Conservation (phyloP, 208 protist genomes). For the Novymonas esmeraldas region DNA sequence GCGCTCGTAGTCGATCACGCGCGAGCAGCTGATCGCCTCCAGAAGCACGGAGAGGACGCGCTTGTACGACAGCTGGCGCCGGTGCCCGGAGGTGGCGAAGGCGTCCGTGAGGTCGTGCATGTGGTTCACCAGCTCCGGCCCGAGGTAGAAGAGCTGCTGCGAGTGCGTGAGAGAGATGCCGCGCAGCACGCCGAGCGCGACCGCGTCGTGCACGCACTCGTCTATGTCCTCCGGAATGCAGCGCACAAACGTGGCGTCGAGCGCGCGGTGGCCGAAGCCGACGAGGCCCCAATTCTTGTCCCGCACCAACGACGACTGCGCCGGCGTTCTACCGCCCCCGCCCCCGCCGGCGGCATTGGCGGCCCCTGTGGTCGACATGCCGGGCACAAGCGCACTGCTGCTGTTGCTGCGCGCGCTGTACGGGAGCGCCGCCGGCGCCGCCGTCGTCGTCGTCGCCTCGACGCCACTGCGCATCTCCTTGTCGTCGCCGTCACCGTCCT, state of each 20-base stretch:
- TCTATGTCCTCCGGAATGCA: slow-evolving; percentile 67
- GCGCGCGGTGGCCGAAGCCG: slow-evolving; percentile 61
- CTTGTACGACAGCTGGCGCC: slow-evolving; percentile 70
- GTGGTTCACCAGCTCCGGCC: slow-evolving; percentile 54
- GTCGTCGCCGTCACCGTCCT: slow-evolving; percentile 26
- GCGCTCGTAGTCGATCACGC: slow-evolving; percentile 59
- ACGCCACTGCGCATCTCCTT: background rate
- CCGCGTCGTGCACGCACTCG: slow-evolving; percentile 54
- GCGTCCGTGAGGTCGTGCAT: slow-evolving; percentile 77
- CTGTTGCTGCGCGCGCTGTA: slow-evolving; percentile 18
- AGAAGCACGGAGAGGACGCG: slow-evolving; percentile 69
- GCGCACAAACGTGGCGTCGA: slow-evolving; percentile 58
- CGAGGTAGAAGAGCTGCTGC: slow-evolving; percentile 46
- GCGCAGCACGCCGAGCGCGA: slow-evolving; percentile 66
- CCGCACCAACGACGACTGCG: slow-evolving; percentile 1
- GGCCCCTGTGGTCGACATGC: background rate
- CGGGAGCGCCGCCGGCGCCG: background rate
- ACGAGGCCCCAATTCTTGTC: slow-evolving; percentile 38
- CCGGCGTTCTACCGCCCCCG: background rate
- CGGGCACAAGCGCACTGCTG: slow-evolving; percentile 1
- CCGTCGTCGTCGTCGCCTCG: background rate
- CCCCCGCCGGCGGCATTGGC: slow-evolving; percentile 9
- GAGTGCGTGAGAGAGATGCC: slow-evolving; percentile 68
- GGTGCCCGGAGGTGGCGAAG: slow-evolving; percentile 58
- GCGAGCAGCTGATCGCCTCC: slow-evolving; percentile 75